Conservation (phyloP, 306 rosid genomes). For the Cyamopsis tetragonoloba region DNA sequence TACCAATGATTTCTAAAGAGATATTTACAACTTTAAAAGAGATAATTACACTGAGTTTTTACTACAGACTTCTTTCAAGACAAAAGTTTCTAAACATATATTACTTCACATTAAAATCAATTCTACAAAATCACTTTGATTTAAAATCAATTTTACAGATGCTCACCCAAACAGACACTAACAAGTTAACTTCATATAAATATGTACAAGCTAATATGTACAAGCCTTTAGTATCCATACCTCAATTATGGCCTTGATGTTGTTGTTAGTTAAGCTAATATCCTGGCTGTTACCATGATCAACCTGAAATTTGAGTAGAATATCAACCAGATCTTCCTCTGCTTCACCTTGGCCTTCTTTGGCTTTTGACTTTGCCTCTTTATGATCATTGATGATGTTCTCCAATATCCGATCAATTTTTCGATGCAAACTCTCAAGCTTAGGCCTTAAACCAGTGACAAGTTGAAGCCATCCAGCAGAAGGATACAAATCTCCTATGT, state of each 20-base stretch:
- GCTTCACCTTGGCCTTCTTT: neutral
- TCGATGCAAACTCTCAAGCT: conserved; percentile 16
- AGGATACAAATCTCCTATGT: conserved; percentile 30
- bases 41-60: too few species aligned
- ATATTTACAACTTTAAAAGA: neutral
- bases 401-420: neutral
- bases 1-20: neutral
- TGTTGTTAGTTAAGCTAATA: neutral
- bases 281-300: neutral
- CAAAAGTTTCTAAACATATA: neutral
- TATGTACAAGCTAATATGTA: neutral
- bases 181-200: neutral
- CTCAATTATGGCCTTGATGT: conserved; percentile 1
- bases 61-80: neutral
- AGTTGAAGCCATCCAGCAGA: conserved; percentile 19
- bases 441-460: conserved; percentile 6
- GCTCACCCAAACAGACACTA: too few species aligned
- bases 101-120: too few species aligned
- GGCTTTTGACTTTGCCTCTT: neutral
- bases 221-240: neutral
- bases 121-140: too few species aligned
- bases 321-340: neutral
- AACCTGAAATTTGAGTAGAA: conserved; percentile 10
- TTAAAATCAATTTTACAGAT: too few species aligned
- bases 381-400: conserved; percentile 2